phyloP scores from a whole-genome alignment of 1,284 basidiomycete species.

The Schizopora paradoxa region DNA sequence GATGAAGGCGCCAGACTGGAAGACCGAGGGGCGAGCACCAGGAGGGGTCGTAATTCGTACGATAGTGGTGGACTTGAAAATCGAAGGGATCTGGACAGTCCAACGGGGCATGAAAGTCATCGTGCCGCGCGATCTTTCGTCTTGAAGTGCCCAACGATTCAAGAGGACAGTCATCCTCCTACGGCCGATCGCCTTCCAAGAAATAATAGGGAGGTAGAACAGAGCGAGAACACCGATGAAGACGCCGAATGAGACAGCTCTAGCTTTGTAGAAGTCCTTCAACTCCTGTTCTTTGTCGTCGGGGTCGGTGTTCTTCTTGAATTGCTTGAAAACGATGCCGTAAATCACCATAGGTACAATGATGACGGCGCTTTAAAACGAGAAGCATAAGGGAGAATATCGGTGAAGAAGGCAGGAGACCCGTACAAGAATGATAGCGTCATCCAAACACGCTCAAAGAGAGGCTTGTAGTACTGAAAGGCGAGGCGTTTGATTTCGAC shows the following conservation, averaged over 20 bases:
- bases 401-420: neutral
- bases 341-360: constrained; percentile 39
- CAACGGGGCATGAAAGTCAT: constrained; percentile 36
- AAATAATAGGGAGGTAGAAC: constrained; percentile 38
- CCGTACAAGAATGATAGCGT: constrained; percentile 38
- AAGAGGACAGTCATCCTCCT: constrained; percentile 36
- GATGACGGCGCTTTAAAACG: constrained; percentile 33
- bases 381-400: neutral
- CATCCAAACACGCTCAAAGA: constrained; percentile 42
- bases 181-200: constrained; percentile 47
- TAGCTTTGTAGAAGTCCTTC: constrained; percentile 32
- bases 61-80: constrained; percentile 42
- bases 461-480: constrained; percentile 40
- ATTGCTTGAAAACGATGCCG: constrained; percentile 30
- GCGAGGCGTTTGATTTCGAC: constrained; percentile 35
- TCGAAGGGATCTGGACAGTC: constrained; percentile 38
- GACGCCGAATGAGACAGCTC: constrained; percentile 33
- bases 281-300: constrained; percentile 20
- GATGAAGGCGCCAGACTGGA: constrained; percentile 40
- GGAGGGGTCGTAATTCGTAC: constrained; percentile 38
- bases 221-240: constrained; percentile 36
- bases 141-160: constrained; percentile 37
- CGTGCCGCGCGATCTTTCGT: constrained; percentile 30
- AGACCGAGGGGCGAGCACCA: constrained; percentile 29
- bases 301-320: constrained; percentile 20